A percentile compares a stretch with the other conserved stretches of the same genome.
phyloP scores from a whole-genome alignment of 768 basidiomycete genomes.

The Gelatoporia subvermispora region DNA sequence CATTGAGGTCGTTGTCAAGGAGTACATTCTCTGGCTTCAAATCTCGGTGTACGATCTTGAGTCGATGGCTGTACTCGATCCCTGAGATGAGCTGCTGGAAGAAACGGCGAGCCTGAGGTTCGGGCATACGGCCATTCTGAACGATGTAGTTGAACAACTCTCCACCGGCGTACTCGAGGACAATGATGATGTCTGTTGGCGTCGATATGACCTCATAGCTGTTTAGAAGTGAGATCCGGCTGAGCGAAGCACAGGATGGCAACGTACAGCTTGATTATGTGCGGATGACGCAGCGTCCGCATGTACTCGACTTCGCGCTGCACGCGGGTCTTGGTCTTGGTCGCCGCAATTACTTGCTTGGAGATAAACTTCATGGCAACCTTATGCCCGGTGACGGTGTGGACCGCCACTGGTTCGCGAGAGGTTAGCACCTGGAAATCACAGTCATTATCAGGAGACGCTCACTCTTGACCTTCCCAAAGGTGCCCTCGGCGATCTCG shows the following conservation, averaged over 20 bases:
- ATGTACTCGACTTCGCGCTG: conserved; percentile 97
- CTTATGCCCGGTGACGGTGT: conserved; percentile 90
- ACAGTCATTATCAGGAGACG: conserved; percentile 14
- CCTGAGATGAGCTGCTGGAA: conserved; percentile 99
- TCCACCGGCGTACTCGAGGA: conserved; percentile 93
- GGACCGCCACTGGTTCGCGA: conserved; percentile 69
- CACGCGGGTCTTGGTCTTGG: conserved; percentile 88
- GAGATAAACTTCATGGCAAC: conserved; percentile 99
- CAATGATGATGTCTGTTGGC: conserved; percentile 94
- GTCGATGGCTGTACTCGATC: conserved; percentile 92
- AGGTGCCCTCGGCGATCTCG: conserved; percentile 94
- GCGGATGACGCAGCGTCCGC: conserved; percentile 87
- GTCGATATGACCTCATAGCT: conserved; percentile 91
- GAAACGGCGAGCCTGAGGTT: conserved; percentile 83
- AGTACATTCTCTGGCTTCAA: conserved; percentile 96
- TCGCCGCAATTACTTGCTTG: conserved; percentile 86
- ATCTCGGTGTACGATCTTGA: conserved; percentile 97
- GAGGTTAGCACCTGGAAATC: conserved; percentile 7
- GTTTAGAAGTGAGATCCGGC: conserved; percentile 8
- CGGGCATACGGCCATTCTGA: conserved; percentile 85
- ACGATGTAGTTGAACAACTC: conserved; percentile 99
- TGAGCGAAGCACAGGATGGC: conserved; percentile 6
- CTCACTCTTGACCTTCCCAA: conserved; percentile 98
- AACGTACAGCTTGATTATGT: conserved; percentile 94
- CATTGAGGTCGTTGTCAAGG: conserved; percentile 76